Percentiles rank a stretch among this genome's conserved stretches.
Evolutionary conservation across 306 rosid species (phyloP).

Genomic region (Abrus pulchellus): DNA sequence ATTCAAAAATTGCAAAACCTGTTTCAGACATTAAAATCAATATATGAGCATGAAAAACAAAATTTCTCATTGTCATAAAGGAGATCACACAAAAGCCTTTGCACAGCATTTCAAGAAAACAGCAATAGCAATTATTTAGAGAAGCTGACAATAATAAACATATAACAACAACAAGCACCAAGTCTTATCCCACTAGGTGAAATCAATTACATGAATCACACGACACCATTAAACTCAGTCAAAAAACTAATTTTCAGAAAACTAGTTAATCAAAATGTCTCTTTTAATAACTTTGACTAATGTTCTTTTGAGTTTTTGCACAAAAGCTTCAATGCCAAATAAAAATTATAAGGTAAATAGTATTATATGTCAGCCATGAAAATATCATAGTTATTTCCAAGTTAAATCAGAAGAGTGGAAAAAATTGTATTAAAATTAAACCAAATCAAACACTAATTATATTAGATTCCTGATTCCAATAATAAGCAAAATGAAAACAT

Average conservation of each 20-base stretch:
- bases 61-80: slow-evolving; percentile 29
- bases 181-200: too few relatives aligned
- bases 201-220: too few relatives aligned
- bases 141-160: not conserved
- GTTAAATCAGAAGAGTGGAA: not conserved
- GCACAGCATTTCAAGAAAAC: slow-evolving; percentile 20
- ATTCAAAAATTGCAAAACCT: slow-evolving; percentile 79
- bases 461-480: not conserved
- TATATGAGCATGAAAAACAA: slow-evolving; percentile 9
- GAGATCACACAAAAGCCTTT: slow-evolving; percentile 2
- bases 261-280: too few relatives aligned
- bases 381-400: slow-evolving; percentile 16
- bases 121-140: slow-evolving; percentile 17
- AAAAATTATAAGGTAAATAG: not conserved
- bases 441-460: not conserved
- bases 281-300: too few relatives aligned
- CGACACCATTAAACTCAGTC: too few relatives aligned
- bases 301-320: not conserved
- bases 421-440: not conserved
- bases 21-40: slow-evolving; percentile 52
- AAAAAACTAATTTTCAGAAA: too few relatives aligned
- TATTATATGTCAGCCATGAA: slow-evolving; percentile 16
- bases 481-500: slow-evolving; percentile 13
- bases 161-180: not conserved
- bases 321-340: not conserved